phyloP scores from a whole-genome alignment of 192 early-diverging fungal species.

The Coemansia sp. region DNA sequence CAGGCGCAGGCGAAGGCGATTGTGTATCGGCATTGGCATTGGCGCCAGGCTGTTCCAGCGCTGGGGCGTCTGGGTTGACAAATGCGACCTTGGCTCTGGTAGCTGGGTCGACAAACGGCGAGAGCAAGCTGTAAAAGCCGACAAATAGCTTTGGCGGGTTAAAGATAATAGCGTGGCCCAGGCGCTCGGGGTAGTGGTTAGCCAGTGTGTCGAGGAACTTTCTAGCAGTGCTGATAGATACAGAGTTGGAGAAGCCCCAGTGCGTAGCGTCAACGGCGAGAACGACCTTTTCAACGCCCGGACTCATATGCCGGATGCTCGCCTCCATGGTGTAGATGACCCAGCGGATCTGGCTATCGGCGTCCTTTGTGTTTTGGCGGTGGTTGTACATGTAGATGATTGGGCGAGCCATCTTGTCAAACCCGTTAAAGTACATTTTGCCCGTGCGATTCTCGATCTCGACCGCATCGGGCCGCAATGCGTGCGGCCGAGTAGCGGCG shows the following conservation, averaged over 20 bases:
- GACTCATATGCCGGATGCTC: constrained; percentile 69
- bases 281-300: constrained; percentile 73
- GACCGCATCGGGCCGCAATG: constrained; percentile 72
- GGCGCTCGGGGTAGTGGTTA: constrained; percentile 90
- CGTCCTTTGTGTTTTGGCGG: constrained; percentile 79
- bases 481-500: constrained; percentile 67
- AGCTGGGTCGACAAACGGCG: constrained; percentile 91
- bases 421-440: constrained; percentile 85
- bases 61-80: constrained; percentile 63
- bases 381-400: constrained; percentile 78
- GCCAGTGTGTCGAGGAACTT: constrained; percentile 82
- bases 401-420: constrained; percentile 75
- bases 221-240: constrained; percentile 71
- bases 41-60: background rate
- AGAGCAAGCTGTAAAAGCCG: constrained; percentile 79
- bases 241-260: constrained; percentile 66
- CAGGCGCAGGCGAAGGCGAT: background rate
- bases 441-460: constrained; percentile 78
- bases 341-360: constrained; percentile 74
- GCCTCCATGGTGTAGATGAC: constrained; percentile 83
- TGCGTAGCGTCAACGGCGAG: constrained; percentile 85
- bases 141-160: constrained; percentile 87
- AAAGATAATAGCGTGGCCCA: constrained; percentile 71
- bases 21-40: background rate
- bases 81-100: constrained; percentile 89